Base-by-base conservation (phyloP, 495 filamentous ascomycete genomes). In the Talaromyces borbonicus region DNA sequence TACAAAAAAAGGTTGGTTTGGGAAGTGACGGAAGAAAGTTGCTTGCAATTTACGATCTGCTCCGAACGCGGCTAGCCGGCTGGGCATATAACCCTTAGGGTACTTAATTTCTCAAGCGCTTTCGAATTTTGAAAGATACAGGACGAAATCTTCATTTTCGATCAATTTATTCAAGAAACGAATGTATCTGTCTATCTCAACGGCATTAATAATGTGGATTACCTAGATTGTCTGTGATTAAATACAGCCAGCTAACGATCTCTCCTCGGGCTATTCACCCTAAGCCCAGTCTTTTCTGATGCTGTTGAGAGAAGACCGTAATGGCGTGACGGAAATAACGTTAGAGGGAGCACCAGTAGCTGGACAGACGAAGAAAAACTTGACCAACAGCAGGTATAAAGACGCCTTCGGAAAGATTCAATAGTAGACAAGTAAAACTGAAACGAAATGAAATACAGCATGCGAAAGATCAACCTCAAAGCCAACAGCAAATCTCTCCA, bases 21-120 rank as follows among this genome's bases (percentile, higher is more conserved):
- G n/a, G 30, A 31, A 30, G 42, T 44, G 42, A 30, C n/a, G 41
- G 41, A 20, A 44, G 41, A 43, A 8, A 43, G 41, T 35, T 24
- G 23, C 30, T 24, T 33, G 43, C n/a, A 46, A 66, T 63, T 67
- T 63, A 62, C 61, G 65, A 63, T 65, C 62, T 55, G 63, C 62
- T 58, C 67, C 65, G 65, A 68, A 50, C 48, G 52, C 62, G 27
- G 42, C 43, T 11, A 19, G 8, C 41, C 18, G 43, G 27, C 7
- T 32, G 26, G 18, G n/a, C n/a, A n/a, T n/a, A n/a, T n/a, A n/a
- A n/a, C n/a, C n/a, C n/a, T n/a, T n/a, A 12, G 35, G 35, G 35
- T 18, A 38, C 12, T 18, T 18, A 30, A 30, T 8, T 18, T 38
- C 8, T n/a, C n/a, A n/a, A n/a, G n/a, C n/a, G n/a, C n/a, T n/a